Evolutionary conservation across 2,329 filamentous ascomycete species (phyloP), one percentile per base, ranked within the genome.

Genomic region (Cytospora leucostoma): DNA sequence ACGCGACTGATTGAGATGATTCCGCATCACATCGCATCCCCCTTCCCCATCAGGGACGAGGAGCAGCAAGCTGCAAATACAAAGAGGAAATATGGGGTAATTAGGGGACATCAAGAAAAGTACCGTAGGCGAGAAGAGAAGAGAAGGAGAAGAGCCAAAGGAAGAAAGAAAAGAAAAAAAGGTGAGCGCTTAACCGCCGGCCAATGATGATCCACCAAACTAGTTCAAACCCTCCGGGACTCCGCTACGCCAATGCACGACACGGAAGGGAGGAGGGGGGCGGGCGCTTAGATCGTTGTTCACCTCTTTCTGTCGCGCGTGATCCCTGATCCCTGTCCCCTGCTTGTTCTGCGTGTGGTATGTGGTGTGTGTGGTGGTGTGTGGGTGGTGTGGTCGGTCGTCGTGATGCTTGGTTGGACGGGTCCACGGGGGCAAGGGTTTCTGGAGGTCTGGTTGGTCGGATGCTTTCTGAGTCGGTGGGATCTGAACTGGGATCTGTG

Each of bases 271-370:
- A 4, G 27, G 59, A 62, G 54, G 27, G 27, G 27, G 27, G 59
- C 59, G 59, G 63, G 63, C 63, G 63, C 63, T 65, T 65, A 65
- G 56, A 33, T 58, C 54, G 51, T 35, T 47, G 37, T 27, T 27
- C 27, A 27, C 2, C 27, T 27, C 37, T n/a, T 47, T 27, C n/a
- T 53, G 33, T 27, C 27, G 27, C 55, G 27, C 34, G 27, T 44
- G 63, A 65, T 21, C 63, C 63, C 59, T 65, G 63, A 62, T 59
- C 63, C 63, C 49, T 62, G 61, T 44, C 35, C 17, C 27, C 27
- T 27, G 27, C 27, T 2, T 27, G 27, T 4, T 27, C 27, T 27
- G 44, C n/a, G 15, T 4, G 44, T 44, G 37, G 5, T 13, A 12
- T 40, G 38, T 17, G 7, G 38, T 40, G 19, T 13, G 17, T 27